Percentiles rank a stretch among this genome's conserved stretches.
Evolutionary conservation across 768 basidiomycete species (phyloP).

Genomic region (Leucocoprinus leucothites): DNA sequence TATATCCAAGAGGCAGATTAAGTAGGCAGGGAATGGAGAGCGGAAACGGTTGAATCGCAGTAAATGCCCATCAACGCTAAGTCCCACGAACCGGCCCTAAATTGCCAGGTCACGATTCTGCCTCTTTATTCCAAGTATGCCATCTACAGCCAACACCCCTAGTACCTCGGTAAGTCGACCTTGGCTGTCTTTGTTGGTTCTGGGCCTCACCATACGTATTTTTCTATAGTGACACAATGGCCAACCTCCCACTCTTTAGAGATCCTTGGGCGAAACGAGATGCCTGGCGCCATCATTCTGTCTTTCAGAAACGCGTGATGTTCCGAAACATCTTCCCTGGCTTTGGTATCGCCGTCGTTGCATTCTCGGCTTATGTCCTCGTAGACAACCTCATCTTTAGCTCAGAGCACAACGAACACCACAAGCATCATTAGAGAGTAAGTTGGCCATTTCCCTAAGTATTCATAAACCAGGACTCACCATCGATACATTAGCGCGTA

Average conservation of each 20-base stretch:
- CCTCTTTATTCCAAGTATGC: slow-evolving; percentile 12
- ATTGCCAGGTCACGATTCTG: slow-evolving; percentile 30
- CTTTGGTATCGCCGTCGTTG: slow-evolving; percentile 88
- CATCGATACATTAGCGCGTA: background rate
- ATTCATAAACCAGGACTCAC: background rate
- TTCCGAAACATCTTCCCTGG: slow-evolving; percentile 92
- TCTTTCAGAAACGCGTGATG: slow-evolving; percentile 85
- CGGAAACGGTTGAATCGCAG: slow-evolving; percentile 21
- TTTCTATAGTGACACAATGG: slow-evolving; percentile 36
- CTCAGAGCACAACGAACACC: slow-evolving; percentile 18
- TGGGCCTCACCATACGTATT: slow-evolving; percentile 14
- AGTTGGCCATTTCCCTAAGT: background rate
- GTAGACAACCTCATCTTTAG: slow-evolving; percentile 68
- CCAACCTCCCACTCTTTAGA: slow-evolving; percentile 71
- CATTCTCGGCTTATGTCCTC: slow-evolving; percentile 89
- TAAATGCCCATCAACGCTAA: slow-evolving; percentile 33
- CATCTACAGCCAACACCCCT: slow-evolving; percentile 4
- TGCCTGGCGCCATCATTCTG: slow-evolving; percentile 88
- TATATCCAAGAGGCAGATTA: slow-evolving; percentile 17
- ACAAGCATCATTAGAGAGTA: slow-evolving; percentile 23
- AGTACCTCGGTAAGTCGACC: slow-evolving; percentile 5
- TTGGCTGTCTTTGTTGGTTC: slow-evolving; percentile 10
- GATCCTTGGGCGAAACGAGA: slow-evolving; percentile 95
- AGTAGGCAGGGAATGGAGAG: slow-evolving; percentile 23
- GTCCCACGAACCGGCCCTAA: slow-evolving; percentile 60